Percentiles rank a stretch among this genome's conserved stretches.
Evolutionary conservation across 1,284 basidiomycete genomes (phyloP).

Genomic region (Somion occarium): DNA sequence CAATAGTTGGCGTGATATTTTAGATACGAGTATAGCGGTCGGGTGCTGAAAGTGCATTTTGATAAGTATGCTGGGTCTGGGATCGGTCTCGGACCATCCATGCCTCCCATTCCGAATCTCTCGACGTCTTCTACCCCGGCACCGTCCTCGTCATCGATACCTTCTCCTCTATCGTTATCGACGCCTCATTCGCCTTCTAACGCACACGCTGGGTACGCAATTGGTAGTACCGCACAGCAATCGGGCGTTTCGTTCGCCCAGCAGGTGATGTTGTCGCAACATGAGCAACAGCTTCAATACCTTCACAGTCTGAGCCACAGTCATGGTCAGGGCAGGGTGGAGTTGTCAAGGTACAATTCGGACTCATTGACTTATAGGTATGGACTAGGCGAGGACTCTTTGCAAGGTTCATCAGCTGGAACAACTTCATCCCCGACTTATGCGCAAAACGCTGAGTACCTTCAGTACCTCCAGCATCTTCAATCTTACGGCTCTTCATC

Average conservation of each 20-base stretch:
- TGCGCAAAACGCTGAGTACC: no score
- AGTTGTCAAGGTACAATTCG: neutral
- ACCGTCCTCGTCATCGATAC: neutral
- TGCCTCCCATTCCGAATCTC: slow-evolving; percentile 29
- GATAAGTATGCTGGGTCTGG: slow-evolving; percentile 49
- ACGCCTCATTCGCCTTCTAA: slow-evolving; percentile 4
- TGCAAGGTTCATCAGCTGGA: no score
- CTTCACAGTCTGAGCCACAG: no score
- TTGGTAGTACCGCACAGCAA: neutral
- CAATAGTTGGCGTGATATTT: neutral
- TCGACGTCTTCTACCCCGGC: slow-evolving; percentile 16
- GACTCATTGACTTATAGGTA: neutral
- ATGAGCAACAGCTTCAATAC: neutral
- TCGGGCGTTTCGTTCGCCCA: slow-evolving; percentile 10
- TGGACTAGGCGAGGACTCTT: neutral
- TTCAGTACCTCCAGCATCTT: no score
- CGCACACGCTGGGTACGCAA: neutral
- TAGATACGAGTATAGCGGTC: slow-evolving; percentile 85
- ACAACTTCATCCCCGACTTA: no score
- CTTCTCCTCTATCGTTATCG: slow-evolving; percentile 6
- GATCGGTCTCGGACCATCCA: slow-evolving; percentile 26
- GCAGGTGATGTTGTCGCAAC: slow-evolving; percentile 4
- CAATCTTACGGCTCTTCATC: no score
- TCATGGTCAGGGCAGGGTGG: neutral
- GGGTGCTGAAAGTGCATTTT: slow-evolving; percentile 81